Conservation (phyloP, 768 basidiomycete genomes). For the Filobasidium floriforme region DNA sequence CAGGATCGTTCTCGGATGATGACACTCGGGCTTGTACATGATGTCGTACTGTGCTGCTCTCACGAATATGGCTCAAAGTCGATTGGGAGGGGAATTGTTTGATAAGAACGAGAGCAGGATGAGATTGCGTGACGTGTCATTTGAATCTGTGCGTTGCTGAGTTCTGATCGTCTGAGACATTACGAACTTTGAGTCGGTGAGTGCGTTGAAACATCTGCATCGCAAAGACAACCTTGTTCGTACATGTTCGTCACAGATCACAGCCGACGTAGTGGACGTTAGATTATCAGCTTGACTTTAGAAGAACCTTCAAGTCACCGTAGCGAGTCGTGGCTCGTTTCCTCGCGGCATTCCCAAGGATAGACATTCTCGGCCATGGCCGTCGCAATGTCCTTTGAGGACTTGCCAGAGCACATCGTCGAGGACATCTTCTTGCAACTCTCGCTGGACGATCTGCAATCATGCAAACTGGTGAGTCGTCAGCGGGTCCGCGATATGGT, state of each 20-base stretch:
- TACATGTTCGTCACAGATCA: no score
- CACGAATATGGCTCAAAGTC: background rate
- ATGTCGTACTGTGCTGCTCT: background rate
- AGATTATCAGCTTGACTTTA: no score
- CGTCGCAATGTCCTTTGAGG: conserved; percentile 6
- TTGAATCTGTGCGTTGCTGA: background rate
- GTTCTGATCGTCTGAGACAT: no score
- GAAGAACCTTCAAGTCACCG: no score
- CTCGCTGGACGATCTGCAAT: conserved; percentile 4
- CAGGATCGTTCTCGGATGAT: no score
- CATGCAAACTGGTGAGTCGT: conserved; percentile 5
- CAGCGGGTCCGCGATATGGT: background rate
- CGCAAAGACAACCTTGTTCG: no score
- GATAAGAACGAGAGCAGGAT: background rate
- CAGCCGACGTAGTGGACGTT: no score
- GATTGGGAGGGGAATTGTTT: background rate
- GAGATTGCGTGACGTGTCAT: background rate
- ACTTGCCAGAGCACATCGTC: conserved; percentile 16
- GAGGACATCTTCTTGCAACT: conserved; percentile 17
- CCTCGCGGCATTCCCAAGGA: no score
- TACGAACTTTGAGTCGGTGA: no score
- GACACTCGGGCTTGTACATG: no score
- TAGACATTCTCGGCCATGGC: background rate
- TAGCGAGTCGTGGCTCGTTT: no score
- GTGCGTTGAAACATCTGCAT: no score